A percentile compares a stretch with the other conserved stretches of the same genome.
Conservation (phyloP, 345 rosid genomes). For the Anastatica hierochuntica region DNA sequence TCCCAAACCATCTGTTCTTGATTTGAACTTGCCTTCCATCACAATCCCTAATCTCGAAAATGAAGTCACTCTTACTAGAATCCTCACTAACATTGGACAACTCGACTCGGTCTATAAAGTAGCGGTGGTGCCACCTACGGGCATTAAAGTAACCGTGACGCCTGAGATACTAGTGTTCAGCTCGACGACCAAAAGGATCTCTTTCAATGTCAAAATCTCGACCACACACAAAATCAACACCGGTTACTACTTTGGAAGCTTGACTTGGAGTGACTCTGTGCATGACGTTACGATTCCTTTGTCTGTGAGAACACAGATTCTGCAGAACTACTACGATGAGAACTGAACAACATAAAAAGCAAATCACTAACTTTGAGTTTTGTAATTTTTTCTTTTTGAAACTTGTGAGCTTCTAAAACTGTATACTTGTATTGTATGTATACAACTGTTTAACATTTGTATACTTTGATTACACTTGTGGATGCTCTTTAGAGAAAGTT, state of each 20-base stretch:
- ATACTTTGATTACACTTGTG: too few species aligned
- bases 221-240: constrained; percentile 23
- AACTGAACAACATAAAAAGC: not conserved
- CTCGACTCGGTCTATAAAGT: constrained; percentile 21
- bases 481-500: too few species aligned
- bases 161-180: constrained; percentile 20
- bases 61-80: constrained; percentile 22
- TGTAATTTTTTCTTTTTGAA: too few species aligned
- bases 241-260: constrained; percentile 36
- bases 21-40: constrained; percentile 43
- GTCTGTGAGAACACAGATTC: constrained; percentile 28
- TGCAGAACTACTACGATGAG: constrained; percentile 6
- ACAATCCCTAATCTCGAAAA: constrained; percentile 19
- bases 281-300: constrained; percentile 31
- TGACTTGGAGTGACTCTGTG: constrained; percentile 27
- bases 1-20: constrained; percentile 8
- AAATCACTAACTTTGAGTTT: too few species aligned
- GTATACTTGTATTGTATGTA: too few species aligned
- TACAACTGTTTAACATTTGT: too few species aligned
- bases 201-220: constrained; percentile 15
- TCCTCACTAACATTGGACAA: constrained; percentile 36
- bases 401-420: too few species aligned
- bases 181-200: constrained; percentile 5
- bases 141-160: constrained; percentile 9
- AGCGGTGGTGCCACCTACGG: constrained; percentile 19